A percentile compares a stretch with the other conserved stretches of the same genome.
Conservation (phyloP, 805 yeast genomes). For the Candida boleticola region DNA sequence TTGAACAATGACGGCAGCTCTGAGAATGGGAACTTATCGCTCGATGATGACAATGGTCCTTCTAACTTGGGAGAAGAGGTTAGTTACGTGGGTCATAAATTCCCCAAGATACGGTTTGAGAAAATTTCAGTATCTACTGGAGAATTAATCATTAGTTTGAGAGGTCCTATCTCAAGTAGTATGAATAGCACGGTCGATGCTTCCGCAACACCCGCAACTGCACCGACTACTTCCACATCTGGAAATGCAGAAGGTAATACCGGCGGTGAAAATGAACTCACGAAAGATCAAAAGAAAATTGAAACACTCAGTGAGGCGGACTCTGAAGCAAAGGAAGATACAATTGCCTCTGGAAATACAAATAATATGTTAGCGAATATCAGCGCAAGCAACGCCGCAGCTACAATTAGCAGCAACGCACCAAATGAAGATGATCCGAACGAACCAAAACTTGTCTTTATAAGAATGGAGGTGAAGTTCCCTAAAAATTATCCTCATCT, state of each 20-base stretch:
- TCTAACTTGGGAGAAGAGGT: constrained; percentile 89
- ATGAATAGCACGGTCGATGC: neutral
- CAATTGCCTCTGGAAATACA: neutral
- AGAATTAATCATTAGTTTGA: constrained; percentile 66
- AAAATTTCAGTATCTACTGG: constrained; percentile 88
- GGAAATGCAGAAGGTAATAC: neutral
- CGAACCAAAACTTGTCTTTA: constrained; percentile 51
- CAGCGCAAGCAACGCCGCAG: neutral
- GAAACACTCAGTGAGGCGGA: constrained; percentile 3
- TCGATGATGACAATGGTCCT: constrained; percentile 33
- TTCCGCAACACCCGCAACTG: constrained; percentile 1
- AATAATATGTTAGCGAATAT: neutral
- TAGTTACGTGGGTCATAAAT: constrained; percentile 80
- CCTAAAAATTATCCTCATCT: constrained; percentile 71
- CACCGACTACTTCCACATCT: constrained; percentile 3
- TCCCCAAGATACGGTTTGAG: constrained; percentile 84
- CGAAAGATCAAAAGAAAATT: neutral
- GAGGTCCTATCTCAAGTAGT: constrained; percentile 48
- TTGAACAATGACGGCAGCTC: constrained; percentile 9
- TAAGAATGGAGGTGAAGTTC: constrained; percentile 67
- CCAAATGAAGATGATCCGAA: constrained; percentile 30
- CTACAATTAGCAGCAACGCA: neutral
- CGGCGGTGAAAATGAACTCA: constrained; percentile 4
- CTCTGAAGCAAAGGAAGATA: neutral
- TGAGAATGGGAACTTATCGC: constrained; percentile 1